phyloP scores from a whole-genome alignment of 2,329 filamentous ascomycete genomes.

The Exophiala alcalophila region DNA sequence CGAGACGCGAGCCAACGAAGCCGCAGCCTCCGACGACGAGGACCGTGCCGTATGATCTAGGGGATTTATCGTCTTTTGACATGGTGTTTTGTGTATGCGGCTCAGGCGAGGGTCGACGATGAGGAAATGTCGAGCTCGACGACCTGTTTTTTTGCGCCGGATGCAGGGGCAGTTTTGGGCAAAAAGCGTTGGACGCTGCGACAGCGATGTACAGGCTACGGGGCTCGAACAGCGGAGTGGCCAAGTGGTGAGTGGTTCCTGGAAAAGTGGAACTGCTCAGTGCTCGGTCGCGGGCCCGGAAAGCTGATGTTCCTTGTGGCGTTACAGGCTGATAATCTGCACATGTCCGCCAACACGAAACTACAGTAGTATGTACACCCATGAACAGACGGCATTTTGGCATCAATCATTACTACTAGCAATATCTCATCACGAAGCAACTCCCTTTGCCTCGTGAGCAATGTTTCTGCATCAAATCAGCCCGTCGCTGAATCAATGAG shows the following conservation, averaged over 20 bases:
- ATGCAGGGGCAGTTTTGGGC: conserved; percentile 6
- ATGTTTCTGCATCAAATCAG: no score
- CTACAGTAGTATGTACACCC: no score
- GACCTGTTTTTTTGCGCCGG: background rate
- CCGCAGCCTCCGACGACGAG: conserved; percentile 80
- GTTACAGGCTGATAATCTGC: conserved; percentile 3
- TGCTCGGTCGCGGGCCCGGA: conserved; percentile 6
- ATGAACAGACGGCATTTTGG: no score
- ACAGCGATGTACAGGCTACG: no score
- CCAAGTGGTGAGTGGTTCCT: conserved; percentile 10
- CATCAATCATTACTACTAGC: no score
- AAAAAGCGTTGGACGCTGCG: no score
- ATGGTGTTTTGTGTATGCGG: background rate
- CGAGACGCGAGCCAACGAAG: conserved; percentile 79
- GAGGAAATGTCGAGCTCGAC: background rate
- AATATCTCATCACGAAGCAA: no score
- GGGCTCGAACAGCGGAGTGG: no score
- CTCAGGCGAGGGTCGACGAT: background rate
- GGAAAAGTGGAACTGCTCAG: conserved; percentile 22
- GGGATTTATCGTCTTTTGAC: conserved; percentile 22
- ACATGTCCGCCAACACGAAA: no score
- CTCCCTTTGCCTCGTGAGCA: no score
- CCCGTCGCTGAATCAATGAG: no score
- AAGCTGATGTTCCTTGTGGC: conserved; percentile 11
- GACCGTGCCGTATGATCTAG: conserved; percentile 61